These are phyloP conservation scores for Ustilago curta DNA, from an alignment of 1,284 basidiomycete species.

Conservation along the genomic window DNA sequence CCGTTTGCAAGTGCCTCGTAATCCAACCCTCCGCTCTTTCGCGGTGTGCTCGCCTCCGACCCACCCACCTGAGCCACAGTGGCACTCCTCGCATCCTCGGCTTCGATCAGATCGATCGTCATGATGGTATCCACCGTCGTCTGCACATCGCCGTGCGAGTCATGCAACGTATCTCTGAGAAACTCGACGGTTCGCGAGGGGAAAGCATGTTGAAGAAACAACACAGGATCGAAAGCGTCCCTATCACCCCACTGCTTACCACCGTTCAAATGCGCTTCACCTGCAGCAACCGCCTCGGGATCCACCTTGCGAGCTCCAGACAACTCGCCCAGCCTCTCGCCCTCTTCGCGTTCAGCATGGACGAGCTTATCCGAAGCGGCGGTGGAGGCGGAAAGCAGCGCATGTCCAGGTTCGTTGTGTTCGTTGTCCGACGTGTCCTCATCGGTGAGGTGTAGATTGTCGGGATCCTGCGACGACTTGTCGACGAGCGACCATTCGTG, in stretches of 20 bases:
- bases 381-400: not conserved
- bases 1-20: constrained; percentile 50
- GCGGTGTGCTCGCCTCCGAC: constrained; percentile 1
- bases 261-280: constrained; percentile 5
- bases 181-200: constrained; percentile 50
- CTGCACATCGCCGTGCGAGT: constrained; percentile 51
- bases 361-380: not conserved
- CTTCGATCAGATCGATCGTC: constrained; percentile 57
- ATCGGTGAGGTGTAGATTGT: constrained; percentile 51
- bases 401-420: constrained; percentile 6
- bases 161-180: constrained; percentile 44
- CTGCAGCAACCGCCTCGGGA: constrained; percentile 11
- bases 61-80: constrained; percentile 11
- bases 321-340: constrained; percentile 13
- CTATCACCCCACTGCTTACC: not conserved
- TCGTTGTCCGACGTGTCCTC: constrained; percentile 42
- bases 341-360: constrained; percentile 8
- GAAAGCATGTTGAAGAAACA: constrained; percentile 55
- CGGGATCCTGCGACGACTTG: constrained; percentile 26
- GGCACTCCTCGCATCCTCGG: constrained; percentile 37
- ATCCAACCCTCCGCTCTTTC: constrained; percentile 40
- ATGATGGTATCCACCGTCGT: constrained; percentile 57
- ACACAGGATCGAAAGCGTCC: constrained; percentile 38
- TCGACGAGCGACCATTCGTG: constrained; percentile 51
- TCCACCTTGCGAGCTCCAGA: constrained; percentile 25